Base-by-base conservation (phyloP, 139 green algal species). In the Pleodorina starrii region DNA sequence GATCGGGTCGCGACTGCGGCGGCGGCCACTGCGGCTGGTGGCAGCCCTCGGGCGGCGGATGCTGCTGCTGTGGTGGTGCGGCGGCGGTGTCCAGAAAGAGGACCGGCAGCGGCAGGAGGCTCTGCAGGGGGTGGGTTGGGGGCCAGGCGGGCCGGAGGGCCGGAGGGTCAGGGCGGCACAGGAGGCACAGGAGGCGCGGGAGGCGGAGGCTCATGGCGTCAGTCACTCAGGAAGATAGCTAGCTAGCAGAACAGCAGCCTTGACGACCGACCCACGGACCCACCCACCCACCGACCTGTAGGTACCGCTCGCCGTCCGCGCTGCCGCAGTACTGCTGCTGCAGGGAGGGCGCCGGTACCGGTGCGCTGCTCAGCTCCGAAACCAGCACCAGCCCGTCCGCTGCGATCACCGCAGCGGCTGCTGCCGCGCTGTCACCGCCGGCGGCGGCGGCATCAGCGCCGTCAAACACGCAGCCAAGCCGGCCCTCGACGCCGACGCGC, bases 311-410 rank as follows among this genome's bases (percentile, higher is more conserved):
- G 1, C 63, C 66, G 21, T 69, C 82, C 7, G 32, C 7, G 9
- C n/a, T 71, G 63, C 21, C 38, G 68, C 82, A 88, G 68, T 88
- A 88, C 63, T 79, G 82, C 35, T 42, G 44, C 82, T 88, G 82
- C 60, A 88, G 32, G 35, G 82, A 46, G 3, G 60, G n/a, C 32
- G 66, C 63, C 7, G 60, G 40, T 5, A 5, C 25, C 12, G 63
- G 63, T 29, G 81, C 81, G 32, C 43, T 51, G 44, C 44, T 68
- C 16, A 87, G 82, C 66, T 88, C 82, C 44, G 32, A 40, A 25
- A 88, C 21, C 82, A 60, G 5, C 66, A 79, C 14, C 63, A 69
- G 10, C 7, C n/a, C 82, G 3, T 80, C 82, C 5, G 60, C 38
- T 3, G 57, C 32, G 35, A 25, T 17, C 50, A 16, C 14, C 27